Conservation (phyloP, 768 basidiomycete species). For the Podaxis carcinomalis region DNA sequence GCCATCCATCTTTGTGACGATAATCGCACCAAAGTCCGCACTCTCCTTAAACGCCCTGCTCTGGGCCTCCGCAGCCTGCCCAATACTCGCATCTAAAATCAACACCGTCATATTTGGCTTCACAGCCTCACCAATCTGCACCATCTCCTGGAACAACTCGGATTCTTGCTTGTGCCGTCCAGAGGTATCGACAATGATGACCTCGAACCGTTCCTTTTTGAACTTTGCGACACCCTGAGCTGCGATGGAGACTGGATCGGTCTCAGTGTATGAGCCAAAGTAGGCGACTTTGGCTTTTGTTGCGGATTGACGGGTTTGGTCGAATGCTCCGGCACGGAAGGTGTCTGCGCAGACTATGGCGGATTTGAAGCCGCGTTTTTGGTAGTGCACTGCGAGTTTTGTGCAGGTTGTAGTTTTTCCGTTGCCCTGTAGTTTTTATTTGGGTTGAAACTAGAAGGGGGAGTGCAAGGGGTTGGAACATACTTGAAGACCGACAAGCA, state of each 20-base stretch:
- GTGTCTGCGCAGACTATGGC: conserved; percentile 99
- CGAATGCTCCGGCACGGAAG: conserved; percentile 98
- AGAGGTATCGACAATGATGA: conserved; percentile 98
- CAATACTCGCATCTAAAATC: conserved; percentile 95
- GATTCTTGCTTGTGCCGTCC: conserved; percentile 96
- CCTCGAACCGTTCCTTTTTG: conserved; percentile 96
- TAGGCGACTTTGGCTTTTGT: conserved; percentile 99
- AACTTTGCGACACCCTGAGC: conserved; percentile 95
- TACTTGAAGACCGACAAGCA: conserved; percentile 96
- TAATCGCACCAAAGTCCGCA: conserved; percentile 96
- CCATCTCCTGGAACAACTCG: conserved; percentile 97
- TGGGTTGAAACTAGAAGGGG: neutral
- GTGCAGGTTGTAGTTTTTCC: conserved; percentile 99
- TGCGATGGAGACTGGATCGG: conserved; percentile 93
- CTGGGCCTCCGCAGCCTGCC: conserved; percentile 97
- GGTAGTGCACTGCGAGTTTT: conserved; percentile 96
- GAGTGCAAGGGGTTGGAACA: conserved; percentile 15
- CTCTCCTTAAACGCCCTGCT: conserved; percentile 97
- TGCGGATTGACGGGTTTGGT: conserved; percentile 97
- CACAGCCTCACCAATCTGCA: conserved; percentile 90
- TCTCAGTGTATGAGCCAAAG: conserved; percentile 98
- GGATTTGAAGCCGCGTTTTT: conserved; percentile 94
- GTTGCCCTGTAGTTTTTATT: conserved; percentile 62
- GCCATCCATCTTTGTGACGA: conserved; percentile 99
- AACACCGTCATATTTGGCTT: conserved; percentile 96